Evolutionary conservation across 2,329 filamentous ascomycete species (phyloP).

Genomic region (Tolypocladium cylindrosporum): DNA sequence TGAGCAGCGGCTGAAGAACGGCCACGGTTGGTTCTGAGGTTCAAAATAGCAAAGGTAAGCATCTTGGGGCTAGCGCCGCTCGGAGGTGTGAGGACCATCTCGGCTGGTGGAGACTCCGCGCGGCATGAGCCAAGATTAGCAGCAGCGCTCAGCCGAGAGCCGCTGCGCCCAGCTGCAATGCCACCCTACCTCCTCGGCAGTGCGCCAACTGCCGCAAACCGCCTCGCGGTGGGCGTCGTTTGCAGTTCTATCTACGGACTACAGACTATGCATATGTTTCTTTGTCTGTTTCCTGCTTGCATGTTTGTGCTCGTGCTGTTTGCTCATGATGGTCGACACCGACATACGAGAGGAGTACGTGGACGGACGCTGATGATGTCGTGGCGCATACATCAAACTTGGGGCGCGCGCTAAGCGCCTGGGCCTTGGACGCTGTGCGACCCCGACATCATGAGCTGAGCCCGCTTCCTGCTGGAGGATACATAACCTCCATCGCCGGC

Average conservation of each 20-base stretch:
- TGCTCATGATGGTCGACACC: neutral
- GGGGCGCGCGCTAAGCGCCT: neutral
- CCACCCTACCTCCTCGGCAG: neutral
- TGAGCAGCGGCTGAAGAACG: slow-evolving; percentile 15
- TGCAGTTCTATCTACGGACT: too few species aligned
- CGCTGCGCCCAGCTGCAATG: neutral
- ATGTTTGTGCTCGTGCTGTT: neutral
- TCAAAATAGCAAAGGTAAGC: neutral
- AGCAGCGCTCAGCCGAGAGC: neutral
- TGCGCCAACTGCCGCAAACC: neutral
- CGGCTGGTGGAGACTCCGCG: neutral
- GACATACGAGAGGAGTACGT: too few species aligned
- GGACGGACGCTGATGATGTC: neutral
- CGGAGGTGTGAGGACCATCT: neutral
- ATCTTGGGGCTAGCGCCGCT: neutral
- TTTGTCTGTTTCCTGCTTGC: too few species aligned
- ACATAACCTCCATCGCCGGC: neutral
- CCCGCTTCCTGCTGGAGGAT: neutral
- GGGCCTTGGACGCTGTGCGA: neutral
- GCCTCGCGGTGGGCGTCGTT: neutral
- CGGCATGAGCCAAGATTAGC: neutral
- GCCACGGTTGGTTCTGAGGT: neutral
- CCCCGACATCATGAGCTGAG: neutral
- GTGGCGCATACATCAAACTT: neutral
- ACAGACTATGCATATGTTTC: too few species aligned